A percentile compares a stretch with the other conserved stretches of the same genome.
Evolutionary conservation across 352 stramenopile species (phyloP).

Genomic region (Phytophthora ohioensis): DNA sequence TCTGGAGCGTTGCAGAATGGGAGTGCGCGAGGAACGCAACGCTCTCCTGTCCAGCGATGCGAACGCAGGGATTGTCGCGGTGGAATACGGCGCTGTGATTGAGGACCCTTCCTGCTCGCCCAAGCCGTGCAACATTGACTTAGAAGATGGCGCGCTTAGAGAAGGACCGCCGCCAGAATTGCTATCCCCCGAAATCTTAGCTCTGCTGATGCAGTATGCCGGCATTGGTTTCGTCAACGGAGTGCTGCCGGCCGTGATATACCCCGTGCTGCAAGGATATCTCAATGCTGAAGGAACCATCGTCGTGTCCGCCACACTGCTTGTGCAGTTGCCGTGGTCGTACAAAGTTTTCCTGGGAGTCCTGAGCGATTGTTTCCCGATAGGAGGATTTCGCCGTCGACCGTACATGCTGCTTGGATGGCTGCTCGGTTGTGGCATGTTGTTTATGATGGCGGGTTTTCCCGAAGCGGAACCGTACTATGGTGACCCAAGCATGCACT

Average conservation of each 20-base stretch:
- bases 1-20: constrained; percentile 11
- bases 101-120: neutral
- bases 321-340: constrained; percentile 67
- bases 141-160: constrained; percentile 46
- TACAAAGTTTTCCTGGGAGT: constrained; percentile 71
- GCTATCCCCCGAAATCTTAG: constrained; percentile 44
- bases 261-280: constrained; percentile 68
- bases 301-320: constrained; percentile 52
- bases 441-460: constrained; percentile 56
- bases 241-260: constrained; percentile 56
- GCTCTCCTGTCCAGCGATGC: constrained; percentile 19
- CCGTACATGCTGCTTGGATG: constrained; percentile 73
- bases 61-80: constrained; percentile 6
- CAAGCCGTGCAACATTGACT: neutral
- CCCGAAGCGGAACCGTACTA: constrained; percentile 60
- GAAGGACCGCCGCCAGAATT: constrained; percentile 41
- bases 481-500: constrained; percentile 43
- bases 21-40: constrained; percentile 25
- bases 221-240: constrained; percentile 63
- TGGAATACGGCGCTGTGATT: constrained; percentile 10
- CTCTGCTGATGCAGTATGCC: constrained; percentile 60
- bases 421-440: constrained; percentile 55
- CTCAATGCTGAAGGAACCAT: constrained; percentile 66
- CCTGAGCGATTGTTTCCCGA: constrained; percentile 70
- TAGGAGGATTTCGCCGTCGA: constrained; percentile 58